Conservation (phyloP, 345 rosid genomes). For the Aurinia saxatilis region DNA sequence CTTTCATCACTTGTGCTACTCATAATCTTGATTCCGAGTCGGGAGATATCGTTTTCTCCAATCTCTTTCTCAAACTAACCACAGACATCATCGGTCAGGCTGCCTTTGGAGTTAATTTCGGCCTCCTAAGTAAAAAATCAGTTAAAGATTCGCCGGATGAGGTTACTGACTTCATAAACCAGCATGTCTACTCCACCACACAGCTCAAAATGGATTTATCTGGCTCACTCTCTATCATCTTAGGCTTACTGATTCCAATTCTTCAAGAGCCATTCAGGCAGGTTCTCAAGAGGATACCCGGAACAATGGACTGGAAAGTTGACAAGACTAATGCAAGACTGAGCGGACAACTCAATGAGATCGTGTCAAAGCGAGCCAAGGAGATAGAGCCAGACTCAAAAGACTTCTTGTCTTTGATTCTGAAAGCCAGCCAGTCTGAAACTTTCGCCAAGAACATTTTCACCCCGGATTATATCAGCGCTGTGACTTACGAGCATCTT, state of each 20-base stretch:
- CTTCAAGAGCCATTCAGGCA: conserved; percentile 87
- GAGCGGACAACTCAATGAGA: conserved; percentile 57
- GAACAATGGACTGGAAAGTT: conserved; percentile 82
- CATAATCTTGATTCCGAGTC: conserved; percentile 37
- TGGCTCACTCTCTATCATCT: conserved; percentile 67
- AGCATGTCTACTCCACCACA: conserved; percentile 85
- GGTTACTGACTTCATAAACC: conserved; percentile 62
- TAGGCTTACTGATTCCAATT: conserved; percentile 66
- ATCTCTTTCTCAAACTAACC: conserved; percentile 68
- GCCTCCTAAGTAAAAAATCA: conserved; percentile 53
- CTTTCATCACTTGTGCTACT: conserved; percentile 55
- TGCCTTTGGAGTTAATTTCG: conserved; percentile 77
- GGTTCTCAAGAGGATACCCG: conserved; percentile 73
- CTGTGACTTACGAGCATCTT: conserved; percentile 86
- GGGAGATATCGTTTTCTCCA: conserved; percentile 55
- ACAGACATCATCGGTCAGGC: conserved; percentile 90
- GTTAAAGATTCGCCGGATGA: conserved; percentile 32
- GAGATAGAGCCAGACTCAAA: conserved; percentile 44
- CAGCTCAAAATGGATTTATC: conserved; percentile 92
- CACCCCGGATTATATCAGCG: conserved; percentile 66
- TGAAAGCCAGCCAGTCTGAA: conserved; percentile 63
- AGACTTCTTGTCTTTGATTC: conserved; percentile 68
- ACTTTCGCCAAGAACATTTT: conserved; percentile 41
- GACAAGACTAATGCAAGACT: conserved; percentile 50
- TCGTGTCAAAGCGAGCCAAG: conserved; percentile 57